Conservation (phyloP, 495 filamentous ascomycete genomes). For the Penicillium taxi region DNA sequence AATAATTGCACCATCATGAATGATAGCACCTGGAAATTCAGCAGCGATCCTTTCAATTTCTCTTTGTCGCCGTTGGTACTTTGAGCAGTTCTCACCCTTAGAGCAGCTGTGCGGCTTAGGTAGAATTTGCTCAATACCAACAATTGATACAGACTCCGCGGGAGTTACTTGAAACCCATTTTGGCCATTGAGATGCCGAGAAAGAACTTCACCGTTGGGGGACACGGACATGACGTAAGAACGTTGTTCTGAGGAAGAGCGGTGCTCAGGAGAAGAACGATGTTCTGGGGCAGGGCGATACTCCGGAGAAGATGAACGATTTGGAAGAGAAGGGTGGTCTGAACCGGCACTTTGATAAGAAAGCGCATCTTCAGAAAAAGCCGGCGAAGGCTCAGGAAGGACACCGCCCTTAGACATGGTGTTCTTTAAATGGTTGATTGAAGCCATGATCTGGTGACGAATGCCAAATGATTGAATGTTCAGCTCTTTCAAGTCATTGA, state of each 20-base stretch:
- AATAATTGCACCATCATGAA: slow-evolving; percentile 33
- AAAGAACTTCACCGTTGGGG: slow-evolving; percentile 19
- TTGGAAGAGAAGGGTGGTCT: too few relatives aligned
- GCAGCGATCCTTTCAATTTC: slow-evolving; percentile 13
- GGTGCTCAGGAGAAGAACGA: slow-evolving; percentile 4
- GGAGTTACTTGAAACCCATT: slow-evolving; percentile 25
- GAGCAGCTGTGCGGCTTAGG: slow-evolving; percentile 79
- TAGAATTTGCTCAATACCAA: slow-evolving; percentile 81
- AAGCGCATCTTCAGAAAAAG: too few relatives aligned
- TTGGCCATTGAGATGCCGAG: background rate
- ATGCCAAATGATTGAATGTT: slow-evolving; percentile 91
- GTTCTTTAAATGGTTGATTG: slow-evolving; percentile 64
- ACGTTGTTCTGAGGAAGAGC: slow-evolving; percentile 1
- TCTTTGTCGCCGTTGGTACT: slow-evolving; percentile 62
- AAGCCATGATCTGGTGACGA: slow-evolving; percentile 75
- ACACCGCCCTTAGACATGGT: slow-evolving; percentile 30
- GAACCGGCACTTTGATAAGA: too few relatives aligned
- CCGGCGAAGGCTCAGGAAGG: too few relatives aligned
- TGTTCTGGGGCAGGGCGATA: background rate
- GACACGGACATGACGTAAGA: slow-evolving; percentile 21
- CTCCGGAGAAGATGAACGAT: background rate
- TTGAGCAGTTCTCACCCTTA: slow-evolving; percentile 83
- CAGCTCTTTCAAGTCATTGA: slow-evolving; percentile 90
- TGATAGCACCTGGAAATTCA: slow-evolving; percentile 12
- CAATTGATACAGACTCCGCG: slow-evolving; percentile 79